Percentiles rank a stretch among this genome's conserved stretches.
Conservation (phyloP, 345 rosid species). For the Garcia nutans region DNA sequence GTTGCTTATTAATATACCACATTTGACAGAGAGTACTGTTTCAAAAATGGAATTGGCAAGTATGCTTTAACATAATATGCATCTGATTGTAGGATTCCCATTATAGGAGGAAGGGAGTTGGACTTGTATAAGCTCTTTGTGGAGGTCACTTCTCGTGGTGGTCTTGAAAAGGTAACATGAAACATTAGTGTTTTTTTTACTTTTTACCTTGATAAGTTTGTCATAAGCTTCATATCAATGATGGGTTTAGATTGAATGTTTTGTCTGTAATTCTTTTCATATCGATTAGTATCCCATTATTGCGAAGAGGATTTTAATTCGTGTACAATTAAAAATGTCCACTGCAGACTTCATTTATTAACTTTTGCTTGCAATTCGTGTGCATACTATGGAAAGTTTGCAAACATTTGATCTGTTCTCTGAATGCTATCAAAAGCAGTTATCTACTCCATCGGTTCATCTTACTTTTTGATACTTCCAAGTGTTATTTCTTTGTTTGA, state of each 20-base stretch:
- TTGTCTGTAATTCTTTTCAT: background rate
- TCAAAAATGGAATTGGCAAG: background rate
- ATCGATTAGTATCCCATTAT: background rate
- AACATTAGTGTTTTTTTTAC: background rate
- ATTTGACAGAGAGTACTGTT: background rate
- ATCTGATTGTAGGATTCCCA: conserved; percentile 66
- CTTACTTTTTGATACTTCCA: background rate
- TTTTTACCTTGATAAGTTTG: background rate
- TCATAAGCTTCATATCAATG: background rate
- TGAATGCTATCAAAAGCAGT: too few species aligned
- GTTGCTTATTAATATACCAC: background rate
- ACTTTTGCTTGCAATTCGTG: background rate
- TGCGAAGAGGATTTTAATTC: background rate
- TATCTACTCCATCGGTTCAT: background rate
- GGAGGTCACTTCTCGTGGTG: conserved; percentile 96
- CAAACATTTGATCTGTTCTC: background rate
- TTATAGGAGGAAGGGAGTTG: conserved; percentile 85
- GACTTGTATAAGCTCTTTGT: conserved; percentile 87
- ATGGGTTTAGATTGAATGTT: background rate
- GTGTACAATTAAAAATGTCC: background rate
- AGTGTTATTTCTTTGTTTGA: background rate
- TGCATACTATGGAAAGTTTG: background rate
- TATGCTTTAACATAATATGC: background rate
- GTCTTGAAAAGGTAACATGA: conserved; percentile 73
- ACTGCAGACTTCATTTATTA: background rate